Conservation (phyloP, 2,329 filamentous ascomycete species). For the Diaporthe eres region DNA sequence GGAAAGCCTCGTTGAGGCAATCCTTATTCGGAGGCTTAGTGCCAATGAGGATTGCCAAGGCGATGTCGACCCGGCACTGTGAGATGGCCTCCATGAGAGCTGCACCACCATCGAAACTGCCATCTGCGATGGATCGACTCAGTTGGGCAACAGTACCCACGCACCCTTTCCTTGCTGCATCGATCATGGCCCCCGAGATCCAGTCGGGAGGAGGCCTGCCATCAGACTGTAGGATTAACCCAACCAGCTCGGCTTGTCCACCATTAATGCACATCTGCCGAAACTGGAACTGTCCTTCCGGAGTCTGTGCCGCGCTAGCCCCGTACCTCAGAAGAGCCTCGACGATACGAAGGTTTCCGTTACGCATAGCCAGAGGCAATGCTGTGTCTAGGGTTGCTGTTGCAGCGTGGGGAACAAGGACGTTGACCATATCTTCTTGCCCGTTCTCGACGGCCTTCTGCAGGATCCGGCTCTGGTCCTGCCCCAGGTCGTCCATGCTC, state of each 20-base stretch:
- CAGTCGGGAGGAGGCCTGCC: constrained; percentile 59
- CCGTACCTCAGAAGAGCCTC: constrained; percentile 66
- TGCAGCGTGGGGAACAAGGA: constrained; percentile 68
- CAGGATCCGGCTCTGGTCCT: constrained; percentile 66
- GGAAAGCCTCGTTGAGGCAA: constrained; percentile 66
- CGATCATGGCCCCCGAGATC: constrained; percentile 66
- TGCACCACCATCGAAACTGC: constrained; percentile 65
- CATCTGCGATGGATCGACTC: constrained; percentile 67
- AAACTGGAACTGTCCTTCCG: constrained; percentile 68
- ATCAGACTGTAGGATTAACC: constrained; percentile 64
- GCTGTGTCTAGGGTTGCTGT: constrained; percentile 63
- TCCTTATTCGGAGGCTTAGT: constrained; percentile 64
- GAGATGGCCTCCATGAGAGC: constrained; percentile 66
- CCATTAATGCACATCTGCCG: constrained; percentile 64
- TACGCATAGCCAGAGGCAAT: constrained; percentile 63
- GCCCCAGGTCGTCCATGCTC: constrained; percentile 65
- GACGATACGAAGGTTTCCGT: constrained; percentile 58
- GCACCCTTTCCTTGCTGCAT: constrained; percentile 64
- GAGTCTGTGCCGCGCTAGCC: constrained; percentile 61
- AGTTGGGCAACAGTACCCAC: constrained; percentile 65
- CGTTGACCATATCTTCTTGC: constrained; percentile 66
- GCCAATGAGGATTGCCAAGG: constrained; percentile 67
- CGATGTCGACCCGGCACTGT: constrained; percentile 66
- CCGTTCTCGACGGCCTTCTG: constrained; percentile 65
- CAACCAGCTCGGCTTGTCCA: constrained; percentile 61